Percentiles rank a stretch among this genome's conserved stretches.
phyloP scores from a whole-genome alignment of 2,329 filamentous ascomycete genomes.

The Incumbomyces delicatus region DNA sequence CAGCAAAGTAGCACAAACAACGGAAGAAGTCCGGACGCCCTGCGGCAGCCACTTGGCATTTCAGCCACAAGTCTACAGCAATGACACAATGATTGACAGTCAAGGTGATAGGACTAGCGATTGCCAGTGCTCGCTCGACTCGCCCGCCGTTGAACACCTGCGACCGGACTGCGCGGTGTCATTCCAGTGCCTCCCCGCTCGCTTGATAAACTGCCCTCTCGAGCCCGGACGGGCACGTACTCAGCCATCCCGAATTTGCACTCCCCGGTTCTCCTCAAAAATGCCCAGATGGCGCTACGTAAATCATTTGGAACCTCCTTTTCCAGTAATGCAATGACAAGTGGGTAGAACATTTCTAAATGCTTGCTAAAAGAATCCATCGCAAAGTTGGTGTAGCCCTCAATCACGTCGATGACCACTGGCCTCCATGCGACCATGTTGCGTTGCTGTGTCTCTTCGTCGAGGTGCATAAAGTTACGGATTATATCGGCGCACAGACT shows the following conservation, averaged over 20 bases:
- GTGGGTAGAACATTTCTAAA: conserved; percentile 72
- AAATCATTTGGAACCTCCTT: conserved; percentile 76
- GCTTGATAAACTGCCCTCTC: conserved; percentile 14
- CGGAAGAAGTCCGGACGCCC: too few relatives aligned
- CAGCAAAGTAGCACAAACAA: too few relatives aligned
- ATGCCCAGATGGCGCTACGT: conserved; percentile 62
- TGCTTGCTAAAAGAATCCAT: conserved; percentile 69
- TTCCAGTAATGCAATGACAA: conserved; percentile 70
- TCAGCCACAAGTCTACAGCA: too few relatives aligned
- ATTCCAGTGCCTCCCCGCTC: not conserved
- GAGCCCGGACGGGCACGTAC: conserved; percentile 10
- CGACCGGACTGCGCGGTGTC: conserved; percentile 1
- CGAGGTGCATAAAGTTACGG: conserved; percentile 69
- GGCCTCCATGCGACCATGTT: conserved; percentile 97
- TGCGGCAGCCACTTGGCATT: too few relatives aligned
- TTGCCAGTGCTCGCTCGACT: conserved; percentile 4
- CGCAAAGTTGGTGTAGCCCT: conserved; percentile 81
- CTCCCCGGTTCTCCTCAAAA: conserved; percentile 77
- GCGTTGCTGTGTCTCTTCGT: conserved; percentile 91
- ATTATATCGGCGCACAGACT: conserved; percentile 88
- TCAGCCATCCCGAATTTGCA: conserved; percentile 44
- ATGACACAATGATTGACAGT: too few relatives aligned
- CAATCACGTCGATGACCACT: conserved; percentile 91
- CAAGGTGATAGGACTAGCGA: not conserved
- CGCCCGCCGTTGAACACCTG: not conserved